phyloP scores from a whole-genome alignment of 192 early-diverging fungal species.

The Endogone sp. region DNA sequence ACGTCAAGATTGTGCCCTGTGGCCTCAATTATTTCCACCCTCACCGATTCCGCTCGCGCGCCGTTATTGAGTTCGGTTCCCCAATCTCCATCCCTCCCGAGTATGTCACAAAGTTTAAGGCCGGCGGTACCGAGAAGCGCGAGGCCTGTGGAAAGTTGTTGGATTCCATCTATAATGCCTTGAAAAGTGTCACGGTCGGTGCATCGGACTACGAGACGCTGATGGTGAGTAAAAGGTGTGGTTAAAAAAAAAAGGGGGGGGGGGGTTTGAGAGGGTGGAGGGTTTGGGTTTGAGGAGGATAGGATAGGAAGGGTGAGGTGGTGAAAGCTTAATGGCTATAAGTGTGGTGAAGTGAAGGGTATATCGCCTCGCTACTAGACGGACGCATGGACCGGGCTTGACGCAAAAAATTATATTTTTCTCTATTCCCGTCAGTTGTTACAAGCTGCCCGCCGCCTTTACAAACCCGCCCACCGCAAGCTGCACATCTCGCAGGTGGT shows the following conservation, averaged over 20 bases:
- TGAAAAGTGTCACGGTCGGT: slow-evolving; percentile 89
- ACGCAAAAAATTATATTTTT: background rate
- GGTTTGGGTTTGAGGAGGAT: too few relatives aligned
- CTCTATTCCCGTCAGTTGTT: slow-evolving; percentile 54
- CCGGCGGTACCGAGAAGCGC: slow-evolving; percentile 80
- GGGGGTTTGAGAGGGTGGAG: background rate
- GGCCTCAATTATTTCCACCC: slow-evolving; percentile 97
- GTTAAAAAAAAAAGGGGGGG: too few relatives aligned
- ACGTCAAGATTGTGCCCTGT: slow-evolving; percentile 92
- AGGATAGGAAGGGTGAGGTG: background rate
- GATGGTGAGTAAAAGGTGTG: slow-evolving; percentile 62
- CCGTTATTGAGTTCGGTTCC: slow-evolving; percentile 96
- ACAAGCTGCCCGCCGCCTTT: slow-evolving; percentile 91
- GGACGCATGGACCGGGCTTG: too few relatives aligned
- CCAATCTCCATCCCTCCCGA: slow-evolving; percentile 77
- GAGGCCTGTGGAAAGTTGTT: slow-evolving; percentile 79
- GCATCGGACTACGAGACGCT: slow-evolving; percentile 91
- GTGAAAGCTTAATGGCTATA: background rate
- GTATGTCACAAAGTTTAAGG: slow-evolving; percentile 78
- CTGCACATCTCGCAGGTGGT: slow-evolving; percentile 83
- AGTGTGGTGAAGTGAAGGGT: too few relatives aligned
- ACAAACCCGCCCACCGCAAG: slow-evolving; percentile 82
- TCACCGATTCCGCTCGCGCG: slow-evolving; percentile 90
- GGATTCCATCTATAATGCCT: slow-evolving; percentile 68
- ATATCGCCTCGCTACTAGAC: too few relatives aligned